Evolutionary conservation across 2,329 filamentous ascomycete genomes (phyloP).

Genomic region (Monilinia vaccinii-corymbosi): DNA sequence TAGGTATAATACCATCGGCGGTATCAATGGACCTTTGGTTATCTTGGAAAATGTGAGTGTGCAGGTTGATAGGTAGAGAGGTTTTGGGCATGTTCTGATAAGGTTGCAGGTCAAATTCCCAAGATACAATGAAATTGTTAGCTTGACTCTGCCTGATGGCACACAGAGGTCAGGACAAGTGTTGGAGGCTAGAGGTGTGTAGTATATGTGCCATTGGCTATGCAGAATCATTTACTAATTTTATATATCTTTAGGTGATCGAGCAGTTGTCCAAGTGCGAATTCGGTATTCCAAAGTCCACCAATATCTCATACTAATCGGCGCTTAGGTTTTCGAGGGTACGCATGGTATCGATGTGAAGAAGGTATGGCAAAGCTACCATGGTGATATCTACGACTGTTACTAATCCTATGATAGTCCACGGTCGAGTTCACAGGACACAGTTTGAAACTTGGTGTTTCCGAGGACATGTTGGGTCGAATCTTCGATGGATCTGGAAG

Average conservation of each 20-base stretch:
- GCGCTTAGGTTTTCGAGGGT: conserved; percentile 81
- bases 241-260: conserved; percentile 53
- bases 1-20: conserved; percentile 96
- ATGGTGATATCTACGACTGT: background rate
- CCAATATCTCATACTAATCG: conserved; percentile 21
- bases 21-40: conserved; percentile 95
- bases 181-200: conserved; percentile 84
- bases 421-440: conserved; percentile 96
- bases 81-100: conserved; percentile 15
- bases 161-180: conserved; percentile 90
- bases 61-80: background rate
- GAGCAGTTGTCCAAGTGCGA: conserved; percentile 86
- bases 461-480: conserved; percentile 98
- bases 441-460: conserved; percentile 96
- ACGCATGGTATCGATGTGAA: conserved; percentile 97
- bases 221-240: conserved; percentile 15
- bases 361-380: conserved; percentile 51
- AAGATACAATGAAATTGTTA: conserved; percentile 95
- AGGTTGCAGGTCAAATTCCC: conserved; percentile 85
- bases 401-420: conserved; percentile 47
- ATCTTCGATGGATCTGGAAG: conserved; percentile 97
- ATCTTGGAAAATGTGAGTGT: conserved; percentile 84
- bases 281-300: background rate
- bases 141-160: conserved; percentile 90
- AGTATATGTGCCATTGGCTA: conserved; percentile 7